Conservation (phyloP, 208 protist genomes). For the Acanthamoeba culbertsoni region DNA sequence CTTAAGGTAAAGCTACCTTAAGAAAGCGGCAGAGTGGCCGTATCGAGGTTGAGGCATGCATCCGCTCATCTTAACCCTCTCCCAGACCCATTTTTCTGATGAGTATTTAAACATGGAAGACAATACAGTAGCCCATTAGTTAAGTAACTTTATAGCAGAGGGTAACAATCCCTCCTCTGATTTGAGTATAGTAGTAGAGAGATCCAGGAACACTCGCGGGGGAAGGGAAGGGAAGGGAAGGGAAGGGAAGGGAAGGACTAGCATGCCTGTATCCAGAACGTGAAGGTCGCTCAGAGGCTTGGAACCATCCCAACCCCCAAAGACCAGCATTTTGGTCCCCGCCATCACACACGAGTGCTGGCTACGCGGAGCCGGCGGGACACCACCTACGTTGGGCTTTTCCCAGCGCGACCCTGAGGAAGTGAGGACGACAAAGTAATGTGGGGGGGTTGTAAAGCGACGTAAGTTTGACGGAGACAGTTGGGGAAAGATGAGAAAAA, state of each 20-base stretch:
- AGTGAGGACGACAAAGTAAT: too few species aligned
- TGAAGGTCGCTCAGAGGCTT: background rate
- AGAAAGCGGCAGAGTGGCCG: background rate
- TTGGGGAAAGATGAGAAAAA: background rate
- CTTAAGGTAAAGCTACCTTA: background rate
- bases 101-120: background rate
- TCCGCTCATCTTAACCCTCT: background rate
- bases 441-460: too few species aligned
- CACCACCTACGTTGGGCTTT: background rate
- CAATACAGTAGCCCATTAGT: background rate
- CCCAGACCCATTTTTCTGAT: background rate
- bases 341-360: background rate
- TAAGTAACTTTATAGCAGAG: background rate
- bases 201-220: too few species aligned
- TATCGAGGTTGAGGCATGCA: background rate
- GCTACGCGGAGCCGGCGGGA: background rate
- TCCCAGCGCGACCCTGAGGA: background rate
- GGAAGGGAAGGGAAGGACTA: background rate
- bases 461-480: too few species aligned
- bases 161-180: too few species aligned
- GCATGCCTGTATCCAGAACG: background rate
- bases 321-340: background rate
- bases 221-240: too few species aligned
- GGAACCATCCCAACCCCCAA: background rate
- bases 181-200: too few species aligned